phyloP scores from a whole-genome alignment of 495 filamentous ascomycete species.

The Trichoderma asperelloides region DNA sequence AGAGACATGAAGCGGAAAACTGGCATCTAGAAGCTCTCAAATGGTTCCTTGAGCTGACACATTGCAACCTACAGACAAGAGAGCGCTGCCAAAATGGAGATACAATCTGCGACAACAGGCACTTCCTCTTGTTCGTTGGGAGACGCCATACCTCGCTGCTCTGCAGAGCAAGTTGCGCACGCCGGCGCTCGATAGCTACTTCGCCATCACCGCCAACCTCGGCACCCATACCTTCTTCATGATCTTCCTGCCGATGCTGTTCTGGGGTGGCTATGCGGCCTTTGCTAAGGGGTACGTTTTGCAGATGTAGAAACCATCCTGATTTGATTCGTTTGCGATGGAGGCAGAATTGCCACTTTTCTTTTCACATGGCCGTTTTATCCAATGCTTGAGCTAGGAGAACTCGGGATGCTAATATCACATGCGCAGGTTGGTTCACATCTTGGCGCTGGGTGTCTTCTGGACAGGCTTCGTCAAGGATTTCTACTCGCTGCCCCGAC shows the following conservation, averaged over 20 bases:
- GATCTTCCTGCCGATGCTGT: slow-evolving; percentile 82
- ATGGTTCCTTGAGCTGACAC: not conserved
- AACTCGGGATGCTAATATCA: not conserved
- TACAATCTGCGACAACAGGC: slow-evolving; percentile 72
- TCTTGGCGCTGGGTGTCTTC: slow-evolving; percentile 84
- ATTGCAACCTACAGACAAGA: slow-evolving; percentile 54
- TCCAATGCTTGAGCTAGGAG: not conserved
- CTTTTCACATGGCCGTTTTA: not conserved
- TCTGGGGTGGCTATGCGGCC: slow-evolving; percentile 83
- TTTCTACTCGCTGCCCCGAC: slow-evolving; percentile 86
- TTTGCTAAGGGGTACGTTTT: slow-evolving; percentile 69
- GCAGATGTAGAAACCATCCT: not conserved
- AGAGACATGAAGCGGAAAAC: not conserved
- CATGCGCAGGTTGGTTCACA: slow-evolving; percentile 63
- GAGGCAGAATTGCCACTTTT: not conserved
- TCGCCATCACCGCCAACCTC: slow-evolving; percentile 91
- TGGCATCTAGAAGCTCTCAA: not conserved
- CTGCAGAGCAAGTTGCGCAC: slow-evolving; percentile 70
- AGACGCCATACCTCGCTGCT: slow-evolving; percentile 87
- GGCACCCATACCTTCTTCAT: slow-evolving; percentile 99
- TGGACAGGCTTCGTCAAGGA: slow-evolving; percentile 92
- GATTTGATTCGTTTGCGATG: not conserved
- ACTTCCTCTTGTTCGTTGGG: slow-evolving; percentile 83
- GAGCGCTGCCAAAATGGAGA: slow-evolving; percentile 78
- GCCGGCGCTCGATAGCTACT: slow-evolving; percentile 84